These are phyloP conservation scores for Yamadazyma nakazawae DNA, from an alignment of 805 yeast species.

Conservation along the genomic window DNA sequence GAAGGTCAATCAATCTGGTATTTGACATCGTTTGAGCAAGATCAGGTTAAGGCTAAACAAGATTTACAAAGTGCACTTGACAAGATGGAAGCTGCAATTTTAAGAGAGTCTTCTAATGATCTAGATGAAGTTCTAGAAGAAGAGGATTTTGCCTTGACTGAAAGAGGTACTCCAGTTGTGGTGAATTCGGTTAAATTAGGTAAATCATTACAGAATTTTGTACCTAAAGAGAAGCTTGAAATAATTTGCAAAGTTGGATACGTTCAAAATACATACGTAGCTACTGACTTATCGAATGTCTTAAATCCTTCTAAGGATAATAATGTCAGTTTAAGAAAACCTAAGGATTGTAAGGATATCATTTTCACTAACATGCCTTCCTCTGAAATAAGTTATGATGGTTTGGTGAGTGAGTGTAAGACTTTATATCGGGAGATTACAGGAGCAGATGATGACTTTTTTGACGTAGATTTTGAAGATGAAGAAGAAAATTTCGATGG, in stretches of 20 bases:
- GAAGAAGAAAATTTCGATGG: slow-evolving; percentile 57
- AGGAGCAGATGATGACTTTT: slow-evolving; percentile 93
- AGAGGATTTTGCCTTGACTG: slow-evolving; percentile 36
- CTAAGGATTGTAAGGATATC: slow-evolving; percentile 42
- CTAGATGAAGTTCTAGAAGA: slow-evolving; percentile 50
- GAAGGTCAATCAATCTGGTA: slow-evolving; percentile 89
- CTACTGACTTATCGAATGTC: slow-evolving; percentile 38
- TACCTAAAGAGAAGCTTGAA: slow-evolving; percentile 66
- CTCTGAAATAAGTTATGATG: slow-evolving; percentile 87
- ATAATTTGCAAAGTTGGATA: slow-evolving; percentile 41
- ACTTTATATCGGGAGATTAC: slow-evolving; percentile 72
- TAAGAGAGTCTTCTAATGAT: slow-evolving; percentile 69
- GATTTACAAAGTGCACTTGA: slow-evolving; percentile 79
- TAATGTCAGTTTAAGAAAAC: slow-evolving; percentile 21
- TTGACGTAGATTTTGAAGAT: slow-evolving; percentile 94
- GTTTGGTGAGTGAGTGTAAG: slow-evolving; percentile 78
- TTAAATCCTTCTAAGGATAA: slow-evolving; percentile 28
- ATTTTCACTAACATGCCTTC: slow-evolving; percentile 64
- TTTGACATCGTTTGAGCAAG: slow-evolving; percentile 68
- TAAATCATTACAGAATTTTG: slow-evolving; percentile 77
- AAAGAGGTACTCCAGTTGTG: slow-evolving; percentile 55
- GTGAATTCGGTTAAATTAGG: slow-evolving; percentile 83
- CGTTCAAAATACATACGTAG: slow-evolving; percentile 35
- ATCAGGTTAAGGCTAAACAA: slow-evolving; percentile 61
- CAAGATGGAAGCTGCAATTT: slow-evolving; percentile 74